A percentile compares a stretch with the other conserved stretches of the same genome.
phyloP scores from a whole-genome alignment of 2,329 filamentous ascomycete species.

The Pseudogymnoascus sp. region DNA sequence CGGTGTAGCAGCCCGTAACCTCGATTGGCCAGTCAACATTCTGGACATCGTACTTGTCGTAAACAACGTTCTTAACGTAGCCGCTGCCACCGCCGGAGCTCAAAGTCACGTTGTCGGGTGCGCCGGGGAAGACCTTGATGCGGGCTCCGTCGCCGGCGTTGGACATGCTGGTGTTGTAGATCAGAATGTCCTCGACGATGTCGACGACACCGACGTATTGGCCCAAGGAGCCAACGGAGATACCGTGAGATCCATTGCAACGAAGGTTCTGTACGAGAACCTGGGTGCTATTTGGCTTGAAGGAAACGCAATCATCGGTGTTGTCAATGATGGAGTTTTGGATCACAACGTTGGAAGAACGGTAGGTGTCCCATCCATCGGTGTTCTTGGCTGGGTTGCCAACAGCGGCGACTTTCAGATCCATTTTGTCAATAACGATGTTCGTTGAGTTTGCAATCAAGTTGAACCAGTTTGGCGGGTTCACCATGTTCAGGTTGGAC shows the following conservation, averaged over 20 bases:
- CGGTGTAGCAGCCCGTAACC: slow-evolving; percentile 48
- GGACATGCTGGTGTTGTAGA: slow-evolving; percentile 53
- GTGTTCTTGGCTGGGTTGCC: slow-evolving; percentile 57
- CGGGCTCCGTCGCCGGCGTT: slow-evolving; percentile 55
- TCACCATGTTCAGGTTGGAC: slow-evolving; percentile 52
- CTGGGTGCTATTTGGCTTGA: slow-evolving; percentile 67
- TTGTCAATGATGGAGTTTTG: slow-evolving; percentile 60
- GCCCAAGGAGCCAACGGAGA: slow-evolving; percentile 64
- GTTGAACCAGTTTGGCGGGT: slow-evolving; percentile 54
- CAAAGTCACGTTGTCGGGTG: slow-evolving; percentile 39
- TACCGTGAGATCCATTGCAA: slow-evolving; percentile 66
- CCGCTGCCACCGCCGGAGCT: slow-evolving; percentile 53
- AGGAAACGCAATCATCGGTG: slow-evolving; percentile 64
- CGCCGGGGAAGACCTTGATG: slow-evolving; percentile 58
- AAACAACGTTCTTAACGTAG: slow-evolving; percentile 55
- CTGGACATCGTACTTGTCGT: slow-evolving; percentile 46
- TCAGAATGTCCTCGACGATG: slow-evolving; percentile 61
- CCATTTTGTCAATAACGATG: slow-evolving; percentile 56
- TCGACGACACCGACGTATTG: slow-evolving; percentile 57
- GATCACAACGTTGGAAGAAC: slow-evolving; percentile 54
- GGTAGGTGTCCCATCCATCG: slow-evolving; percentile 59
- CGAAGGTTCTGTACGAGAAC: slow-evolving; percentile 59
- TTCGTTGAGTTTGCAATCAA: slow-evolving; percentile 59
- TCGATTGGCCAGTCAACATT: slow-evolving; percentile 44
- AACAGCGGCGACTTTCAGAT: slow-evolving; percentile 48